These are phyloP conservation scores for Emergomyces africanus DNA, from an alignment of 2,329 filamentous ascomycete genomes.

Conservation along the genomic window DNA sequence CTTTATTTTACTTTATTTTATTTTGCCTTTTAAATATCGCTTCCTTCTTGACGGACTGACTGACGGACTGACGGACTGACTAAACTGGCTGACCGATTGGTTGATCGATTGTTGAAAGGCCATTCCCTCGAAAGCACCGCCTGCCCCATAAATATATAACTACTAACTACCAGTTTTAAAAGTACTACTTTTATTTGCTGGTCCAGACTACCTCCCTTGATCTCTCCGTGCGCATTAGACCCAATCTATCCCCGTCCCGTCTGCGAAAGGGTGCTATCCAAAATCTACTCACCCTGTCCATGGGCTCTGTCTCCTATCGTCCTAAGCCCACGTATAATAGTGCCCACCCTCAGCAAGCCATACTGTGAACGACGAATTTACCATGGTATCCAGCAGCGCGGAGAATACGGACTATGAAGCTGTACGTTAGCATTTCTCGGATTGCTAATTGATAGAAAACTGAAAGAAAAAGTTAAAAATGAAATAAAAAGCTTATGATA, in stretches of 20 bases:
- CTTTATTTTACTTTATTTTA: no score
- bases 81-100: not conserved
- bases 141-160: not conserved
- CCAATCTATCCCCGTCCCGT: not conserved
- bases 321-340: not conserved
- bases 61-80: not conserved
- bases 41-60: not conserved
- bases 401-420: conserved; percentile 32
- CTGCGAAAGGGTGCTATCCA: not conserved
- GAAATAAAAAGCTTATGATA: no score
- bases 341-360: not conserved
- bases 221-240: not conserved
- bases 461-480: not conserved
- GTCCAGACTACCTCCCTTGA: not conserved
- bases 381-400: conserved; percentile 23
- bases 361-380: not conserved
- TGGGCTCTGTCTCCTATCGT: not conserved
- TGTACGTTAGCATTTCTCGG: conserved; percentile 16
- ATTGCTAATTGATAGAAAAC: not conserved
- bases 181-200: no score
- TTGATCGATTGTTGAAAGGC: not conserved
- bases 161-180: no score
- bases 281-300: not conserved
- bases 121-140: not conserved
- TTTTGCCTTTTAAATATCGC: not conserved